Conservation (phyloP, 805 yeast genomes). For the Wickerhamomyces chaumierensis region DNA sequence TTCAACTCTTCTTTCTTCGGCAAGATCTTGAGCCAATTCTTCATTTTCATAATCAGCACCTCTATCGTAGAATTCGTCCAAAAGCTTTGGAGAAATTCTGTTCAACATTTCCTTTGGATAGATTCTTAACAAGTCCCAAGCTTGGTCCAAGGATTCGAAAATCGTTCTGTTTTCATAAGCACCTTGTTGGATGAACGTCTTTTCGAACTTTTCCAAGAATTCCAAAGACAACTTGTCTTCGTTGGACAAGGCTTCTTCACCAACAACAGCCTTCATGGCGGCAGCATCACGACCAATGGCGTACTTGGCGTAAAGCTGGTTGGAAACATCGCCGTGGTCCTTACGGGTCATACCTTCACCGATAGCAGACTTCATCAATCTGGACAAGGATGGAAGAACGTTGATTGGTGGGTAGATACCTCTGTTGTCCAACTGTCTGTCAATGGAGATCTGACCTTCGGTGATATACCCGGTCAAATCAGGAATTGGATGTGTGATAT, state of each 20-base stretch:
- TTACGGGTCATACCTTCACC: slow-evolving; percentile 99
- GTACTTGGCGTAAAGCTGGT: slow-evolving; percentile 96
- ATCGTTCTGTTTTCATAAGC: slow-evolving; percentile 93
- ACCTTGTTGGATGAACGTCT: slow-evolving; percentile 91
- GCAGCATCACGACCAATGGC: slow-evolving; percentile 99
- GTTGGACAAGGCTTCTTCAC: slow-evolving; percentile 97
- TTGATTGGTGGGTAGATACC: slow-evolving; percentile 99
- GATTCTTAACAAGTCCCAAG: slow-evolving; percentile 96
- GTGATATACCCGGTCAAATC: slow-evolving; percentile 99
- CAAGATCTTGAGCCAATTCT: slow-evolving; percentile 40
- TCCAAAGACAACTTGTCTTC: slow-evolving; percentile 97
- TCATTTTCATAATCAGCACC: slow-evolving; percentile 39
- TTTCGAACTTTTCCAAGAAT: slow-evolving; percentile 95
- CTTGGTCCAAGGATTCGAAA: slow-evolving; percentile 92
- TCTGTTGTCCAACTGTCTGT: slow-evolving; percentile 90
- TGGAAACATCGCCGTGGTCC: slow-evolving; percentile 98
- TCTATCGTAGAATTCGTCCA: slow-evolving; percentile 92
- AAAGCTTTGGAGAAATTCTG: slow-evolving; percentile 95
- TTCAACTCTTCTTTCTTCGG: slow-evolving; percentile 23
- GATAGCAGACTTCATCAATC: slow-evolving; percentile 98
- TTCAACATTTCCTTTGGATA: slow-evolving; percentile 98
- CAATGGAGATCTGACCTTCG: slow-evolving; percentile 97
- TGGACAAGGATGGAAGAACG: slow-evolving; percentile 92
- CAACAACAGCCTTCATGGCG: slow-evolving; percentile 99
- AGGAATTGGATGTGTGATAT: slow-evolving; percentile 99